These are phyloP conservation scores for Setaria italica DNA, from an alignment of 202 grass and related monocot species.

Conservation along the genomic window DNA sequence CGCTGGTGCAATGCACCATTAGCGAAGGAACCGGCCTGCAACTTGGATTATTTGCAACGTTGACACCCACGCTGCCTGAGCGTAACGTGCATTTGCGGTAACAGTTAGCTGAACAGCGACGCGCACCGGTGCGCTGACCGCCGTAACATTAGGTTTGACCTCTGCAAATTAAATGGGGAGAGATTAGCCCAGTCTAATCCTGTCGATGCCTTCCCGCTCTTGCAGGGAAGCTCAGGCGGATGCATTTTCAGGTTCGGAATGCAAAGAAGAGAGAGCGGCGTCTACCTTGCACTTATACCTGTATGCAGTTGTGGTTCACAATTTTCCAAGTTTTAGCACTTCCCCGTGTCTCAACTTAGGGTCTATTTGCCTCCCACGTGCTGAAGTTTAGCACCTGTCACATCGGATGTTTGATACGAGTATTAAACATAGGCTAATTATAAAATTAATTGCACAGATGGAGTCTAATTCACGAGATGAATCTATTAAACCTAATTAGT, in stretches of 20 bases:
- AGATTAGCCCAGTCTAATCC: background rate
- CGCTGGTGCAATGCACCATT: constrained; percentile 29
- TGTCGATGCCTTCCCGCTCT: background rate
- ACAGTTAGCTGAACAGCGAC: background rate
- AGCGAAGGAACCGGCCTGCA: background rate
- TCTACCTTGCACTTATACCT: background rate
- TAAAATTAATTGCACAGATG: too few relatives aligned
- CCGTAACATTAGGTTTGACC: background rate
- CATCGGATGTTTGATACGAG: too few relatives aligned
- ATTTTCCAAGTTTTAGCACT: background rate
- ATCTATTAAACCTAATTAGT: too few relatives aligned
- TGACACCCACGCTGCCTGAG: constrained; percentile 22
- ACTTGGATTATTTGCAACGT: constrained; percentile 22
- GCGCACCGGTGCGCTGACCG: background rate
- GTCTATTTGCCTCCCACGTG: background rate
- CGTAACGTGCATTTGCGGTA: constrained; percentile 26
- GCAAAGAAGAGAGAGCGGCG: background rate
- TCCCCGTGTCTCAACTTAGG: background rate
- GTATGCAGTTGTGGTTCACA: background rate
- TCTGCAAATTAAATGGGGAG: background rate
- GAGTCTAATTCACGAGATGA: too few relatives aligned
- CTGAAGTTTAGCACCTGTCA: too few relatives aligned
- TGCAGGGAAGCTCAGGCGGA: background rate
- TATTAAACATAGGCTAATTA: too few relatives aligned
- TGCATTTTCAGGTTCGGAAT: background rate